Evolutionary conservation across 2,329 filamentous ascomycete species (phyloP), one percentile per base, ranked within the genome.

Genomic region (Verruconis gallopava): DNA sequence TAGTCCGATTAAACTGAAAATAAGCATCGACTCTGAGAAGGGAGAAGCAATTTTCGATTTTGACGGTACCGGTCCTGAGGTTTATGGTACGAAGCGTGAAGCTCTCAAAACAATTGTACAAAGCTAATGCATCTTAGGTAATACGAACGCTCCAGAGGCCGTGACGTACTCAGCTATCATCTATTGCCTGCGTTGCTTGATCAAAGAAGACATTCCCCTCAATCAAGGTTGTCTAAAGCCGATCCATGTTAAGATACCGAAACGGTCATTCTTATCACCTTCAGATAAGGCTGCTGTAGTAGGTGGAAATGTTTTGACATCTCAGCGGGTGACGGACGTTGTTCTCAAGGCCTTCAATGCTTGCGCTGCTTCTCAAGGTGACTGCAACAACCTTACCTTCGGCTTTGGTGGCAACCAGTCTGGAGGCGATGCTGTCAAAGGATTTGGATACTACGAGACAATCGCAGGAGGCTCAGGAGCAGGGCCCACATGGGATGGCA

Each of bases 381-480:
- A 83, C 60, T 83, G 78, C 59, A 91, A 91, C 61, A 89, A 89
- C 57, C 69, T 91, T 4, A 89, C 84, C 0, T 91, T 91, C 53
- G 84, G 82, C 47, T 85, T 84, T 51, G 81, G 82, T 42, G 82
- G 82, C 34, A 78, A 81, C 46, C 59, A 71, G 20, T 62, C 68
- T 0, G 67, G 69, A 3, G 64, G 72, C 38, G 68, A 73, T 42
- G 68, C 71, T n/a, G 67, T 75, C n/a, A 75, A 76, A 25, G 84
- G 84, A 0, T 91, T 91, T 54, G 84, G 84, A 6, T 91, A 89
- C 65, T 89, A 89, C 57, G 84, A 91, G 59, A 89, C 83, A 4
- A 86, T 91, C 48, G 79, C 80, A 0, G 83, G 84, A 30, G 84
- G 84, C 0, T 76, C 72, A 30, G 83, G 83, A 20, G 84, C 83